Evolutionary conservation across 306 rosid genomes (phyloP).

Genomic region (Mimosa pudica): DNA sequence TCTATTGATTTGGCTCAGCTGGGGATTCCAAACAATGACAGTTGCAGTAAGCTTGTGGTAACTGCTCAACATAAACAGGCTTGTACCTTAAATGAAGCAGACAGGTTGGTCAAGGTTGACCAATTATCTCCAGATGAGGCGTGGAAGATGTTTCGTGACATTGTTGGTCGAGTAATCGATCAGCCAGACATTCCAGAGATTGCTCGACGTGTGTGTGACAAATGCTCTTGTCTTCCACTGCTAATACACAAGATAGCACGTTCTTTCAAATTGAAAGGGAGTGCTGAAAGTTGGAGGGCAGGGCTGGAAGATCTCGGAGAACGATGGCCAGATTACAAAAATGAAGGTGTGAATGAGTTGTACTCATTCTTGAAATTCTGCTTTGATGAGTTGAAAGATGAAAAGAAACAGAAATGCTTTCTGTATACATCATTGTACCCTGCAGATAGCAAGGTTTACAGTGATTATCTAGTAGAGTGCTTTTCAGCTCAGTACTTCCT

Average conservation of each 20-base stretch:
- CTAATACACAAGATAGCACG: slow-evolving; percentile 20
- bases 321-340: background rate
- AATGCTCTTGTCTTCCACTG: slow-evolving; percentile 27
- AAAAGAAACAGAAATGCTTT: slow-evolving; percentile 37
- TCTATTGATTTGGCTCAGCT: background rate
- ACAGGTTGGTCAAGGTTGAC: background rate
- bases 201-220: background rate
- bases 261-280: background rate
- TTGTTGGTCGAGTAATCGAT: background rate
- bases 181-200: slow-evolving; percentile 3
- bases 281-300: background rate
- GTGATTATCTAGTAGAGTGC: slow-evolving; percentile 44
- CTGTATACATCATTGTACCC: slow-evolving; percentile 41
- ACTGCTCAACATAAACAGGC: background rate
- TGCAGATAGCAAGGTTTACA: slow-evolving; percentile 30
- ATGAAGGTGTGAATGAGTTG: slow-evolving; percentile 29
- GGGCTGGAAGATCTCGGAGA: background rate
- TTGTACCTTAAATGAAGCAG: background rate
- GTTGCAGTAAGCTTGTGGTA: slow-evolving; percentile 11
- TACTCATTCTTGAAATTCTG: slow-evolving; percentile 38
- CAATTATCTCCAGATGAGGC: slow-evolving; percentile 7
- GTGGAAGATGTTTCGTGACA: slow-evolving; percentile 10
- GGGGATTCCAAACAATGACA: background rate
- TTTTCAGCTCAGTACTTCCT: slow-evolving; percentile 36
- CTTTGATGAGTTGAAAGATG: slow-evolving; percentile 34